Evolutionary conservation across 2,329 filamentous ascomycete genomes (phyloP).

Genomic region (Dactylellina parvicollis): DNA sequence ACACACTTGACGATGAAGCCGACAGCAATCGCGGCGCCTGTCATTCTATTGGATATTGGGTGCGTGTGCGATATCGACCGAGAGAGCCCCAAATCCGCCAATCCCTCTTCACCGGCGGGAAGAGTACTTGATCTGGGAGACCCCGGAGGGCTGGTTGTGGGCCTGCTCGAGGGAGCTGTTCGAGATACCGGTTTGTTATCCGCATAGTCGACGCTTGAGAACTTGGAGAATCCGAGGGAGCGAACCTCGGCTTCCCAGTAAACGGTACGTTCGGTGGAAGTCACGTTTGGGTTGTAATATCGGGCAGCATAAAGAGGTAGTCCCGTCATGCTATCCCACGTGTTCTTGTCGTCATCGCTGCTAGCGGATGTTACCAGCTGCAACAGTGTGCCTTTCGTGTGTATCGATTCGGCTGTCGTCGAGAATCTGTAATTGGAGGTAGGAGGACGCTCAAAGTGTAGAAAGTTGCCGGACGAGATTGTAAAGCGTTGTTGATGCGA

Average conservation of each 20-base stretch:
- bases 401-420: slow-evolving; percentile 47
- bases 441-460: slow-evolving; percentile 48
- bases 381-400: slow-evolving; percentile 44
- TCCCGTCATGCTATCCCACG: slow-evolving; percentile 45
- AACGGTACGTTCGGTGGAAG: slow-evolving; percentile 32
- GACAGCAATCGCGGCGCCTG: slow-evolving; percentile 38
- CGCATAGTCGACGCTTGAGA: slow-evolving; percentile 37
- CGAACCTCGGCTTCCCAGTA: slow-evolving; percentile 48
- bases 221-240: slow-evolving; percentile 47
- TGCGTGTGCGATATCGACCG: slow-evolving; percentile 44
- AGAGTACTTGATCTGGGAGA: slow-evolving; percentile 3
- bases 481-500: slow-evolving; percentile 51
- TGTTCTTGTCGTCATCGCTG: slow-evolving; percentile 50
- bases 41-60: slow-evolving; percentile 24
- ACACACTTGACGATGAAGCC: slow-evolving; percentile 53
- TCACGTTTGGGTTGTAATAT: slow-evolving; percentile 38
- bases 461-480: slow-evolving; percentile 45
- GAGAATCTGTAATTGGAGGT: slow-evolving; percentile 48
- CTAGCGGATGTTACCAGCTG: slow-evolving; percentile 43
- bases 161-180: background rate
- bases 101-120: slow-evolving; percentile 16
- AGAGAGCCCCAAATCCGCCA: slow-evolving; percentile 45
- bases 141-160: slow-evolving; percentile 7
- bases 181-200: background rate
- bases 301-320: slow-evolving; percentile 46